Base-by-base conservation (phyloP, 495 filamentous ascomycete species). In the Trichoderma gamsii region DNA sequence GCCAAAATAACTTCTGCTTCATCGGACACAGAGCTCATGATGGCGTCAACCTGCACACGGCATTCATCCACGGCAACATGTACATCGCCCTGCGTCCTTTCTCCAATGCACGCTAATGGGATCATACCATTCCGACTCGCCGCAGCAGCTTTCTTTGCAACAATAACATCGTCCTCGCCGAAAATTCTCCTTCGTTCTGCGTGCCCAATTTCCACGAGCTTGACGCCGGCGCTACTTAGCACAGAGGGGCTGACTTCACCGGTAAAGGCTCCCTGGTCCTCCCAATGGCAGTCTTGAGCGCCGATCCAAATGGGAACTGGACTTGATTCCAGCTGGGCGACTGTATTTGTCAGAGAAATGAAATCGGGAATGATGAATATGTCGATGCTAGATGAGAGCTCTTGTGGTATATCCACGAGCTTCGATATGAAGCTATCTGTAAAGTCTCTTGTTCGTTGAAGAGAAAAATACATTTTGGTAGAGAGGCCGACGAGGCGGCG, bases 381-480 rank as follows among this genome's bases (percentile, higher is more conserved):
- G 77, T 87, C 84, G 68, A 85, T 72, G 29, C 73, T 71, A 41
- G 73, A 63, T 13, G 76, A 73, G 46, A 79, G 74, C 16, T 69
- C 76, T 68, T 73, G 77, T 76, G 56, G 65, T 6, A 51, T 16
- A 21, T 18, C 15, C 8, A 18, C 3, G 4, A 66, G 65, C n/a
- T 41, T 27, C 4, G 65, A 44, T 7, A 88, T 79, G 49, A 93
- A 78, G 67, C 79, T 77, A 56, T 78, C 73, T 69, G 89, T 78
- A 79, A 92, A 96, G 61, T 78, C 71, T 66, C 80, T 78, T 16
- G 92, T 93, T 67, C 79, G 79, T 23, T 84, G 76, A 25, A 87
- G 83, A 77, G 85, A 84, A 77, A 93, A 93, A 82, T 94, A 94
- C 87, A 92, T 91, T 74, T 96, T 94, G 27, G 90, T 84, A 66